A percentile compares a stretch with the other conserved stretches of the same genome.
phyloP scores from a whole-genome alignment of 106 monocot genomes.

The Iris macrosiphon region DNA sequence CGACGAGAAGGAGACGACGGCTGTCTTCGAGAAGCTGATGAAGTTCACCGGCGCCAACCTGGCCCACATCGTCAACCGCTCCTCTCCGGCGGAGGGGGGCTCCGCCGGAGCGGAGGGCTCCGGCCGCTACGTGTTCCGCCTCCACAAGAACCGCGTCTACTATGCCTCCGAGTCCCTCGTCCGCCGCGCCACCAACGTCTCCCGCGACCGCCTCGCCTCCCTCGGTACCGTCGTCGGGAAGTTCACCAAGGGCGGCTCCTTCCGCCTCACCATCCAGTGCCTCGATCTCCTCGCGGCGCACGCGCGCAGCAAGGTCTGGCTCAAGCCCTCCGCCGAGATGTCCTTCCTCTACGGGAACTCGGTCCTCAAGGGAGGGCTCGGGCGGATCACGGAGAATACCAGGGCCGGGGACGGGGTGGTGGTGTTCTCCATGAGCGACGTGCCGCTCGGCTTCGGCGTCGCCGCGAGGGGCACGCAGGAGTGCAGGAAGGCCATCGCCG shows the following conservation, averaged over 20 bases:
- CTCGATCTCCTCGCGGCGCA: constrained; percentile 89
- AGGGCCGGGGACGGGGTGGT: constrained; percentile 79
- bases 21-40: constrained; percentile 89
- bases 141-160: constrained; percentile 84
- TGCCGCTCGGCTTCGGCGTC: constrained; percentile 80
- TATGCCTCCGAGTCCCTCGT: constrained; percentile 76
- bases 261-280: constrained; percentile 71
- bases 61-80: constrained; percentile 80
- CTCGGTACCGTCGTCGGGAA: constrained; percentile 68
- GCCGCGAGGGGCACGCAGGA: constrained; percentile 75
- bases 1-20: constrained; percentile 94
- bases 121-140: constrained; percentile 79
- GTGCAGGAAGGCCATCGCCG: constrained; percentile 63
- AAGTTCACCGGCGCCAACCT: constrained; percentile 91
- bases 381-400: constrained; percentile 72
- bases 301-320: constrained; percentile 81
- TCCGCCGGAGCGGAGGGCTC: constrained; percentile 16
- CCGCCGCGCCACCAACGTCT: constrained; percentile 62
- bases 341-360: constrained; percentile 71
- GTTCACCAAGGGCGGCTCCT: constrained; percentile 67
- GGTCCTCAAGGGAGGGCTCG: constrained; percentile 67
- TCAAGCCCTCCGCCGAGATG: constrained; percentile 78
- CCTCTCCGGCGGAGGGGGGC: constrained; percentile 38
- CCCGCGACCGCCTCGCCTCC: constrained; percentile 68
- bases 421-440: constrained; percentile 70